Evolutionary conservation across 345 rosid species (phyloP), one percentile per base, ranked within the genome.

Genomic region (Hypericum androsaemum): DNA sequence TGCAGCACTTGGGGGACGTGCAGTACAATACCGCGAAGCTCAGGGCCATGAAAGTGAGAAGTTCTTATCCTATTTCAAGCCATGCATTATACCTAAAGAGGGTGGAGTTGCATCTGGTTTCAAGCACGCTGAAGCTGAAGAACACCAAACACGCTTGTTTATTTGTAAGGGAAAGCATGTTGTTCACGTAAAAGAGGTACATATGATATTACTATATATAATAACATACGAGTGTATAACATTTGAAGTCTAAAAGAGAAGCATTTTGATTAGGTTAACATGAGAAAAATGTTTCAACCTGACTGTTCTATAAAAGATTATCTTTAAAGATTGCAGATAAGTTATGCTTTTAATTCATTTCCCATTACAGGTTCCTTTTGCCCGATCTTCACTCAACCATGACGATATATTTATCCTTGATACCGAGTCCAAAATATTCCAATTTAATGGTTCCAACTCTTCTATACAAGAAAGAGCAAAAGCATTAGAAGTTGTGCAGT

Each of bases 1-100:
- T 73, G 70, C 75, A 51, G 85, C 80, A 36, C 71, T 85, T 13
- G 97, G 97, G 43, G 74, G 81, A 37, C 78, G 97, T 59, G 56
- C 92, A 0, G 97, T 88, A 52, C 97, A 88, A 60, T 88, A 88
- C 57, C 70, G 82, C 52, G 97, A 88, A 77, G 80, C 84, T 69
- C 87, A 85, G 71, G 95, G 95, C 69, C 80, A 64, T 66, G 97
- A 85, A 72, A 85, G 89, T 0, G 82, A 70, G 68, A 82, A 71
- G 60, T 83, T 88, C 63, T 71, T 85, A 59, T 85, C 97, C 8
- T 83, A 85, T 60, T 88, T 88, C 61, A 85, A 74, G 63, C 97
- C 95, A 45, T 88, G 97, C 66, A 74, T 88, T 14, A 80, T 88
- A 69, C 97, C 95, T 7, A 46, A 71, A 35, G 80, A 88, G 73